Evolutionary conservation across 805 yeast species (phyloP), one percentile per base, ranked within the genome.

Genomic region (Yarrowia yakushimensis): DNA sequence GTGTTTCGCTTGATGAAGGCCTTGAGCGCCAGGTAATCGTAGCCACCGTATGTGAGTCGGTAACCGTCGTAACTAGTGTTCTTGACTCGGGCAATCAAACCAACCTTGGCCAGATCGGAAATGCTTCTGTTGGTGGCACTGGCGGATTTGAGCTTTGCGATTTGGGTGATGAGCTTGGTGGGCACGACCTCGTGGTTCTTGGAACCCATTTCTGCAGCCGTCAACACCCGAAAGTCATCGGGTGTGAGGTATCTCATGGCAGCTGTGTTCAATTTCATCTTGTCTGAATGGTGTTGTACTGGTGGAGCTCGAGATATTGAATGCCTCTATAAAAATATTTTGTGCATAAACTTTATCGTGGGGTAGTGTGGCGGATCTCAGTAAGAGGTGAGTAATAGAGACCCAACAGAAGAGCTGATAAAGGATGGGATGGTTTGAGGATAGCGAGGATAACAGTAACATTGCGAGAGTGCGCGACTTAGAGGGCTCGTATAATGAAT

Each of bases 1-100:
- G 90, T 80, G 42, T 85, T 84, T 67, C 90, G 80, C 69, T 86
- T 87, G 66, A 88, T 78, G 85, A 94, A 83, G 9, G 96, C 81
- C 73, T 87, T 90, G 66, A 94, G 79, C 0, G 98, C 98, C 67
- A 94, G 79, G 72, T 89, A 94, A 74, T 94, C 99, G 74, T 85
- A 89, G 3, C 99, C 99, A 52, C 83, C 84, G 73, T 87, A 92
- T 0, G 97, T 87, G 66, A 94, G 76, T 67, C 93, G 81, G 76
- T 89, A 94, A 12, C 99, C 99, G 72, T 94, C 99, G 74, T 94
- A 93, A 69, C 86, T 90, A 33, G 97, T 96, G 73, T 94, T 94
- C 76, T 97, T 82, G 64, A 90, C 79, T 66, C 86, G 81, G 1
- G 93, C 80, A 23, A 94, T 81, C 59, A 94, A 77, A 69, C 85